Evolutionary conservation across 768 basidiomycete species (phyloP).

Genomic region (Kwoniella mangroviensis): DNA sequence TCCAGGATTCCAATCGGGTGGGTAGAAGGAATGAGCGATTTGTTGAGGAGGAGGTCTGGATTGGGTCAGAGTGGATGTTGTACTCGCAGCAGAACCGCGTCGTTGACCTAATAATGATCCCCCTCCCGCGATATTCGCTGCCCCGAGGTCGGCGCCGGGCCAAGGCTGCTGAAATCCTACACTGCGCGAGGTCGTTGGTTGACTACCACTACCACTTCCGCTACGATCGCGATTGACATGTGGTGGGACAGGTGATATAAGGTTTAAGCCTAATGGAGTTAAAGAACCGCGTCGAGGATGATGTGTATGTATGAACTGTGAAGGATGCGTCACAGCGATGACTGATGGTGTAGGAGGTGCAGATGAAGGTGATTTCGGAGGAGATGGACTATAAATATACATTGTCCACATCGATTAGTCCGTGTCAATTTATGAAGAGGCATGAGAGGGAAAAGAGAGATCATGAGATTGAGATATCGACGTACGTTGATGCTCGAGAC

Average conservation of each 20-base stretch:
- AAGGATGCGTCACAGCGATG: slow-evolving; percentile 47
- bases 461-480: background rate
- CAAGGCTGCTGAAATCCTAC: slow-evolving; percentile 22
- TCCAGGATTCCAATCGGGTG: slow-evolving; percentile 21
- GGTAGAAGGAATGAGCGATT: slow-evolving; percentile 19
- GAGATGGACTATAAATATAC: slow-evolving; percentile 1
- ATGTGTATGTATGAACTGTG: slow-evolving; percentile 57
- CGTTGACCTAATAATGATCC: slow-evolving; percentile 6
- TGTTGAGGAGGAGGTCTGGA: slow-evolving; percentile 29
- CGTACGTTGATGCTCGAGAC: slow-evolving; percentile 9
- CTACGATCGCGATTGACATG: slow-evolving; percentile 6
- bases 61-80: slow-evolving; percentile 45
- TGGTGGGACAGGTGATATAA: slow-evolving; percentile 54
- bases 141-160: background rate
- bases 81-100: slow-evolving; percentile 38
- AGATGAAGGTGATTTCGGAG: slow-evolving; percentile 43
- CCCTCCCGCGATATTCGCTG: background rate
- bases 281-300: slow-evolving; percentile 55
- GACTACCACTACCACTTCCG: background rate
- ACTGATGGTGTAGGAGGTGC: slow-evolving; percentile 49
- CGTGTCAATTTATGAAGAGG: background rate
- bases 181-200: slow-evolving; percentile 9
- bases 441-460: background rate
- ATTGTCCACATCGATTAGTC: background rate
- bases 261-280: slow-evolving; percentile 53